phyloP scores from a whole-genome alignment of 192 early-diverging fungal species.

The Dissophora globulifera region DNA sequence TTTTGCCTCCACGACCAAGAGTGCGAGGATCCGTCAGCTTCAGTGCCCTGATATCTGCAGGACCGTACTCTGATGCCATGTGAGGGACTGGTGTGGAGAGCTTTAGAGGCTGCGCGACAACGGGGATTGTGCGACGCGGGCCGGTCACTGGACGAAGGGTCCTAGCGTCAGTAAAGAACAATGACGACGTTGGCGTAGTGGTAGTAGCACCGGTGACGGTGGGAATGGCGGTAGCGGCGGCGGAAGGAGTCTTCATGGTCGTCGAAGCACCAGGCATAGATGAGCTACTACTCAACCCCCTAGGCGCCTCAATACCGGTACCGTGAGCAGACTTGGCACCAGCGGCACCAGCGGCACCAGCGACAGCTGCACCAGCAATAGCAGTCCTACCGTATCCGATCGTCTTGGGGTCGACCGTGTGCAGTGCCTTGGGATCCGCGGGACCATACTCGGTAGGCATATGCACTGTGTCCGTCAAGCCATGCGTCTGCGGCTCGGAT shows the following conservation, averaged over 20 bases:
- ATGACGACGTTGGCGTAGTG: not conserved
- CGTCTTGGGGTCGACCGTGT: constrained; percentile 7
- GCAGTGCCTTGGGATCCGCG: constrained; percentile 11
- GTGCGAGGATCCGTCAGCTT: constrained; percentile 9
- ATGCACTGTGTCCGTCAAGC: constrained; percentile 8
- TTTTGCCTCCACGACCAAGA: not conserved
- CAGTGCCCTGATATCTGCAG: not conserved
- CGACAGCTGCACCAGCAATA: not conserved
- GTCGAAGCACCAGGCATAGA: not conserved
- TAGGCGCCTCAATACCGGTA: not conserved
- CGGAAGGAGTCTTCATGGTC: too few relatives aligned
- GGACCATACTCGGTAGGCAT: constrained; percentile 7
- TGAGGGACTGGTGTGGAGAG: too few relatives aligned
- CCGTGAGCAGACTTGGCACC: not conserved
- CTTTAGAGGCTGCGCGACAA: not conserved
- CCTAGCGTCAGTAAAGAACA: constrained; percentile 13
- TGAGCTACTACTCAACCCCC: not conserved
- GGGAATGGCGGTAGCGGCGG: not conserved
- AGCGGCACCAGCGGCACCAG: not conserved
- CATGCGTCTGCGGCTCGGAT: not conserved
- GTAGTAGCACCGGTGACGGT: not conserved
- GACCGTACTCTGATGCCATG: not conserved
- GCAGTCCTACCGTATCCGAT: not conserved
- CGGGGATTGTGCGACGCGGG: not conserved
- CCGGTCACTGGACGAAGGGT: not conserved